These are phyloP conservation scores for Cucurbitaria berberidis DNA, from an alignment of 2,329 filamentous ascomycete genomes.

Conservation along the genomic window DNA sequence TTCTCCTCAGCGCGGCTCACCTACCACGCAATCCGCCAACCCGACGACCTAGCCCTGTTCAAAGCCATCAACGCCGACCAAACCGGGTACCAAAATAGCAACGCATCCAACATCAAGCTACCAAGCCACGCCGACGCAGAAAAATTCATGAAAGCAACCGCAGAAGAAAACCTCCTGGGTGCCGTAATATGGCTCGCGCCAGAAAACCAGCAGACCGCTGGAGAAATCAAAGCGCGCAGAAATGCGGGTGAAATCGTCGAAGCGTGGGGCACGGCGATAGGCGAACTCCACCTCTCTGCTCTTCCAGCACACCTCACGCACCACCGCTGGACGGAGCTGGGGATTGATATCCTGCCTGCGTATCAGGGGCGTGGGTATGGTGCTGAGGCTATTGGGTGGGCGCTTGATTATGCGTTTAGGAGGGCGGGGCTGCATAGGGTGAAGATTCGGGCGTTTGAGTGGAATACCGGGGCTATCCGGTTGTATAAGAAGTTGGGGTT, in stretches of 20 bases:
- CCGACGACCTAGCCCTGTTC: slow-evolving; percentile 33
- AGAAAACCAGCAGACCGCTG: background rate
- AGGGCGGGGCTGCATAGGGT: slow-evolving; percentile 55
- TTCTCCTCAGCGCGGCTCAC: slow-evolving; percentile 30
- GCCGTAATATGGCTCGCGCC: slow-evolving; percentile 30
- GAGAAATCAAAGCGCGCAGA: background rate
- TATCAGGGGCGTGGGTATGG: slow-evolving; percentile 55
- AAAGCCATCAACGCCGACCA: slow-evolving; percentile 30
- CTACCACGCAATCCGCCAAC: slow-evolving; percentile 31
- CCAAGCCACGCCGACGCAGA: slow-evolving; percentile 18
- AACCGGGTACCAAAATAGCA: slow-evolving; percentile 35
- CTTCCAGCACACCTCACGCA: slow-evolving; percentile 27
- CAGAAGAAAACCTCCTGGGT: slow-evolving; percentile 26
- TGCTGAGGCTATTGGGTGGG: slow-evolving; percentile 56
- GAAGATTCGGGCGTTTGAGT: slow-evolving; percentile 49
- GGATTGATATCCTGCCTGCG: slow-evolving; percentile 43
- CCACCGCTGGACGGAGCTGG: slow-evolving; percentile 53
- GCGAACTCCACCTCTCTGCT: slow-evolving; percentile 20
- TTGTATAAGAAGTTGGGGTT: slow-evolving; percentile 58
- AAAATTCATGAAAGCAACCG: slow-evolving; percentile 23
- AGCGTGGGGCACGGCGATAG: slow-evolving; percentile 12
- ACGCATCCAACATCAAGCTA: slow-evolving; percentile 26
- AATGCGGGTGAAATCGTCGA: background rate
- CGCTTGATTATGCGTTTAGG: slow-evolving; percentile 55
- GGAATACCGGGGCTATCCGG: slow-evolving; percentile 51